Evolutionary conservation across 805 yeast species (phyloP).

Genomic region (Ogataea zsoltii): DNA sequence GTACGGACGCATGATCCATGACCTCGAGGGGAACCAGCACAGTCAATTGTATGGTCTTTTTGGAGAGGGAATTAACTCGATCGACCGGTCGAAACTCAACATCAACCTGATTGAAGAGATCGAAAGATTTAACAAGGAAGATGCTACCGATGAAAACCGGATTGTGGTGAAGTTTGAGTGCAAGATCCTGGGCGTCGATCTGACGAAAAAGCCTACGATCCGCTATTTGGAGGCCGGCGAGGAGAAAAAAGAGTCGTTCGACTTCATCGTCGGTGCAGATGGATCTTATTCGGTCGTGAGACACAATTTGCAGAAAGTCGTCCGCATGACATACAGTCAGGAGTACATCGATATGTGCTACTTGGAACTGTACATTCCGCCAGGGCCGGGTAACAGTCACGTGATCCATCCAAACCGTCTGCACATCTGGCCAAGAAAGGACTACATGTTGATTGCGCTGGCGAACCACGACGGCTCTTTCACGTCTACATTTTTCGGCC

Average conservation of each 20-base stretch:
- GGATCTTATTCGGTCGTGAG: slow-evolving; percentile 81
- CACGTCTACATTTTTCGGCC: slow-evolving; percentile 86
- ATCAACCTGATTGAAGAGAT: slow-evolving; percentile 63
- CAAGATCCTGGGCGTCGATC: slow-evolving; percentile 50
- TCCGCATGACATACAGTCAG: slow-evolving; percentile 71
- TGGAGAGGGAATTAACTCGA: slow-evolving; percentile 84
- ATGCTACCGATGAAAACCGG: slow-evolving; percentile 2
- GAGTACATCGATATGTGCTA: slow-evolving; percentile 84
- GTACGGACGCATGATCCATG: slow-evolving; percentile 90
- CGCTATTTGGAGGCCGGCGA: slow-evolving; percentile 8
- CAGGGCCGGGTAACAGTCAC: slow-evolving; percentile 45
- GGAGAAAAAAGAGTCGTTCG: slow-evolving; percentile 35
- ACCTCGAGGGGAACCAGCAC: slow-evolving; percentile 57
- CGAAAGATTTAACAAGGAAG: slow-evolving; percentile 39
- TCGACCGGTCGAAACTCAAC: slow-evolving; percentile 74
- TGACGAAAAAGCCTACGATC: slow-evolving; percentile 23
- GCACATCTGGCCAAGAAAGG: slow-evolving; percentile 90
- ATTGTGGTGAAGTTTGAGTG: slow-evolving; percentile 54
- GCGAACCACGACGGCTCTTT: slow-evolving; percentile 85
- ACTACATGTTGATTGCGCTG: slow-evolving; percentile 86
- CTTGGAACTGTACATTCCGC: slow-evolving; percentile 75
- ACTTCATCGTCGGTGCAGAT: slow-evolving; percentile 79
- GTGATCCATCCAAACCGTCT: slow-evolving; percentile 70
- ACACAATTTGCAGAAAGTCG: slow-evolving; percentile 60
- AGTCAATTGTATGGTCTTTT: slow-evolving; percentile 76